Conservation (phyloP, 345 rosid species). For the Trapa bicornis region DNA sequence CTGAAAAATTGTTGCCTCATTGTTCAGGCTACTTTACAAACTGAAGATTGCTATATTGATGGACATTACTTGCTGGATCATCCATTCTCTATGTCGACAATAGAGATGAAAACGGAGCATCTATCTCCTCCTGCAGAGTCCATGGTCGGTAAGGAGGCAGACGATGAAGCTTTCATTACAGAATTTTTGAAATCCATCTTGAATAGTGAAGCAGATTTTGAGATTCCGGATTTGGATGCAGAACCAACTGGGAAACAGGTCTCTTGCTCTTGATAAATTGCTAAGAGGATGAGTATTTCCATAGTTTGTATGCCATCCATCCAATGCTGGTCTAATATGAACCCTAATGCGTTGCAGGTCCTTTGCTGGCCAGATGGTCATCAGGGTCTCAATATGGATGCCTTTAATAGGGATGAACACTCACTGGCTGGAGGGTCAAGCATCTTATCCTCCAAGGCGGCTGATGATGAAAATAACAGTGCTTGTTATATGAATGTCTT, state of each 20-base stretch:
- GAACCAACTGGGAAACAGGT: background rate
- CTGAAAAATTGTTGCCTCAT: too few relatives aligned
- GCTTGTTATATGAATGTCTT: background rate
- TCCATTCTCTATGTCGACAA: background rate
- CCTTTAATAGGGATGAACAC: background rate
- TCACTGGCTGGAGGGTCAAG: background rate
- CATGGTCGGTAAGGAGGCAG: background rate
- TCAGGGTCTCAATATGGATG: background rate
- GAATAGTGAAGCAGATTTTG: background rate
- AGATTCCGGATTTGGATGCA: background rate
- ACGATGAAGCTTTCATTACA: background rate
- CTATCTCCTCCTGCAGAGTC: background rate
- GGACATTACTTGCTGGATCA: background rate
- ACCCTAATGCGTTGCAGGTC: background rate
- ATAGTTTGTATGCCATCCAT: background rate
- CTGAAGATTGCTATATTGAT: too few relatives aligned
- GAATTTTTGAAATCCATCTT: background rate
- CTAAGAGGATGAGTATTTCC: background rate
- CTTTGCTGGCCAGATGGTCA: background rate
- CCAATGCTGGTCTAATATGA: background rate
- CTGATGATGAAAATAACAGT: constrained; percentile 10
- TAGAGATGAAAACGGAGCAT: background rate
- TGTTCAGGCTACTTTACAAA: too few relatives aligned
- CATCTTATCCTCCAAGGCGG: constrained; percentile 9
- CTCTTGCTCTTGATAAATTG: background rate